phyloP scores from a whole-genome alignment of 176 grass and related monocot species.

The Cenchrus fungigraminus region DNA sequence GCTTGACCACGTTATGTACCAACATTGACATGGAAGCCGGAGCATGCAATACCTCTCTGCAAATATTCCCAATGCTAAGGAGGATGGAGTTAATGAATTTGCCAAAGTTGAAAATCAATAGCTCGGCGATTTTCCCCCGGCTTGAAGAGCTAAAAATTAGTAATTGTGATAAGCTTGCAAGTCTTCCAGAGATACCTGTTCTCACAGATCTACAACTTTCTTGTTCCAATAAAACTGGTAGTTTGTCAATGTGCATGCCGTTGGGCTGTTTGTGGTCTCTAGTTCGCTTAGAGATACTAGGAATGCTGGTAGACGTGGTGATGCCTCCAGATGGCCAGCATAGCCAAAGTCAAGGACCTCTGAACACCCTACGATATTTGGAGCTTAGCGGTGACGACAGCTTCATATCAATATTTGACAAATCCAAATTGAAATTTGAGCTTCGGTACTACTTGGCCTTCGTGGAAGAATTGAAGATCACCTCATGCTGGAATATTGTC shows the following conservation, averaged over 20 bases:
- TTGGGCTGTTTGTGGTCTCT: neutral
- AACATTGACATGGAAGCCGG: neutral
- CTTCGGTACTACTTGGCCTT: neutral
- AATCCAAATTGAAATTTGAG: neutral
- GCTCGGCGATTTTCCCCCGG: no score
- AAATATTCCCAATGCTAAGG: neutral
- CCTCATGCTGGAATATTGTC: neutral
- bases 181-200: neutral
- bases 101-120: neutral
- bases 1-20: neutral
- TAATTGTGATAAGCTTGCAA: accelerated
- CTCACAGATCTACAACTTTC: neutral
- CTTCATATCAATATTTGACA: neutral
- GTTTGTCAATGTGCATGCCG: neutral
- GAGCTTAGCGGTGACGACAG: accelerated
- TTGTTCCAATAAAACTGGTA: neutral
- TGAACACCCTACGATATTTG: neutral
- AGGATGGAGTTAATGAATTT: accelerated
- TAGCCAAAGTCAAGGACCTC: neutral
- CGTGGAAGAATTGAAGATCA: neutral
- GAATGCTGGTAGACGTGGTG: neutral
- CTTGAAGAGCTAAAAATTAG: accelerated
- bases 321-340: neutral
- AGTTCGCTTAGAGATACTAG: accelerated
- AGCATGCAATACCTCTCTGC: no score